Conservation (phyloP, 345 rosid species). For the Angophora floribunda region DNA sequence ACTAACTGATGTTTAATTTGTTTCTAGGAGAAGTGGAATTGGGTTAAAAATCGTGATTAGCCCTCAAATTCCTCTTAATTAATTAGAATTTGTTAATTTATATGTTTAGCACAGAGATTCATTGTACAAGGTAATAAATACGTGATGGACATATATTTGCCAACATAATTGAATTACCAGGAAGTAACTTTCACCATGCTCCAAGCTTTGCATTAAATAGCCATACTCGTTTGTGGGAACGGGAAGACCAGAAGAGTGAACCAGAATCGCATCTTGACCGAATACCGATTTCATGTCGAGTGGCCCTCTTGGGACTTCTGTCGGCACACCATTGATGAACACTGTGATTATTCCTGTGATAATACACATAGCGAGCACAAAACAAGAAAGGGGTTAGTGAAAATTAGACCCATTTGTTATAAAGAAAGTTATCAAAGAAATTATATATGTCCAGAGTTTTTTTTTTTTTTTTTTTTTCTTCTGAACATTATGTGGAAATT, state of each 20-base stretch:
- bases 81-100: background rate
- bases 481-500: background rate
- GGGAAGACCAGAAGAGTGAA: constrained; percentile 75
- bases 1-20: background rate
- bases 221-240: constrained; percentile 77
- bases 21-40: background rate
- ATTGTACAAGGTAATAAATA: background rate
- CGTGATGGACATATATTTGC: background rate
- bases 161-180: constrained; percentile 44
- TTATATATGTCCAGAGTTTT: background rate
- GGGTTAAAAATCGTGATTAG: background rate
- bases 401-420: background rate
- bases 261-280: constrained; percentile 61
- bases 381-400: background rate
- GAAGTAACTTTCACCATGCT: constrained; percentile 91
- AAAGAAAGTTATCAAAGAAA: background rate
- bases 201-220: constrained; percentile 58
- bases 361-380: background rate
- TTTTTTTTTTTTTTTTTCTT: background rate
- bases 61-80: background rate
- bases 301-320: constrained; percentile 73
- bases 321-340: constrained; percentile 75
- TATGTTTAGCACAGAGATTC: background rate
- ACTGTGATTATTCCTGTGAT: constrained; percentile 58
- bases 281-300: constrained; percentile 68